Evolutionary conservation across 148 eudicot genomes (phyloP).

Genomic region (Arbutus unedo): DNA sequence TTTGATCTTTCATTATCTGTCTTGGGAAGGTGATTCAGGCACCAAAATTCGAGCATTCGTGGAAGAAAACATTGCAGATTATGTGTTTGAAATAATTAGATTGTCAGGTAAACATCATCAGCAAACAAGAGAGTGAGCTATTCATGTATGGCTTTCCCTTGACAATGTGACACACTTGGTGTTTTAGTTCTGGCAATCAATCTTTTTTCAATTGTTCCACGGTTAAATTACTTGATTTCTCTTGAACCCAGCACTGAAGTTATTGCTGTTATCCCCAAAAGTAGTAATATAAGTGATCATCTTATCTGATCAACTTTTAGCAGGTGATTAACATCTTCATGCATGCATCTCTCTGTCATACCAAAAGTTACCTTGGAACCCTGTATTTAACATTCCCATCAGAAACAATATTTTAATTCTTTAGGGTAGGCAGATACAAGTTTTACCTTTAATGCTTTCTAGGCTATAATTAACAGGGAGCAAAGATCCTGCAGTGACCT

Average conservation of each 20-base stretch:
- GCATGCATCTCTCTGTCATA: not conserved
- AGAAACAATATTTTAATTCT: not conserved
- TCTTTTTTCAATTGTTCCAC: not conserved
- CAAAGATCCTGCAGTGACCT: conserved; percentile 66
- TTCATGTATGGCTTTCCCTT: not conserved
- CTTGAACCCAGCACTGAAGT: not conserved
- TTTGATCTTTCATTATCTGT: conserved; percentile 58
- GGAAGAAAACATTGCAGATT: conserved; percentile 85
- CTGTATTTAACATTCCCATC: not conserved
- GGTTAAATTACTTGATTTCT: not conserved
- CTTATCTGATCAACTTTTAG: not conserved
- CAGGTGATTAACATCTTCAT: not conserved
- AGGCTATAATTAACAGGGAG: conserved; percentile 38
- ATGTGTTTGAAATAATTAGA: conserved; percentile 80
- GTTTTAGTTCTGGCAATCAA: not conserved
- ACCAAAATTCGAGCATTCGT: conserved; percentile 63
- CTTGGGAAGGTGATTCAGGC: conserved; percentile 45
- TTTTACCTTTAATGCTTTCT: not conserved
- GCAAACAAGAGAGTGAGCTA: not conserved
- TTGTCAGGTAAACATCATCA: conserved; percentile 50
- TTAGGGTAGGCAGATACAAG: not conserved
- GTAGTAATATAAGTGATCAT: not conserved
- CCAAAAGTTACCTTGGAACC: not conserved
- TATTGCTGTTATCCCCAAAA: not conserved
- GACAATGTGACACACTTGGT: not conserved